Evolutionary conservation across 192 early-diverging fungal genomes (phyloP).

Genomic region (Jimgerdemannia flammicorona): DNA sequence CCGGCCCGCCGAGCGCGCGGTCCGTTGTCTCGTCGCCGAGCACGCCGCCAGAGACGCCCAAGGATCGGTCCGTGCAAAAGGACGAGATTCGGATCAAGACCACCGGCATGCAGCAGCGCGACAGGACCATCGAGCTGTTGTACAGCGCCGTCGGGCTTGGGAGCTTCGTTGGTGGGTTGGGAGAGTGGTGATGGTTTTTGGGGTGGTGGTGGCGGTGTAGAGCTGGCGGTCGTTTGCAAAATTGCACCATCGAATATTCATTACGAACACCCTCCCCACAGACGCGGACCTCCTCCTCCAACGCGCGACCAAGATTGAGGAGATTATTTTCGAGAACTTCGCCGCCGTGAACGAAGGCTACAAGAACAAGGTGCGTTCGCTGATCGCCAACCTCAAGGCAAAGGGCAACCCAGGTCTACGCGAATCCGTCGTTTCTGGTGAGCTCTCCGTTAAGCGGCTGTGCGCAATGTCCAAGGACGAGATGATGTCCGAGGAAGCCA

Average conservation of each 20-base stretch:
- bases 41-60: slow-evolving; percentile 20
- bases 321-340: slow-evolving; percentile 52
- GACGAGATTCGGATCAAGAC: slow-evolving; percentile 51
- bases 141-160: slow-evolving; percentile 70
- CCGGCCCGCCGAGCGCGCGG: slow-evolving; percentile 7
- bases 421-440: slow-evolving; percentile 61
- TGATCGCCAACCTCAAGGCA: slow-evolving; percentile 73
- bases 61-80: slow-evolving; percentile 50
- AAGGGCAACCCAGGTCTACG: slow-evolving; percentile 77
- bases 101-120: slow-evolving; percentile 62
- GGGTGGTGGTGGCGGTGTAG: neutral
- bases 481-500: slow-evolving; percentile 88
- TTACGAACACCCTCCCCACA: slow-evolving; percentile 15
- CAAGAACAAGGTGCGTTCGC: slow-evolving; percentile 69
- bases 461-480: slow-evolving; percentile 80
- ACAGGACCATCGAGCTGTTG: slow-evolving; percentile 78
- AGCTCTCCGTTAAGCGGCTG: slow-evolving; percentile 60
- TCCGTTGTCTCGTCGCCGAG: slow-evolving; percentile 21
- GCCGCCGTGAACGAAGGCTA: slow-evolving; percentile 53
- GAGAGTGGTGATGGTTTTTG: neutral
- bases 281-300: slow-evolving; percentile 49
- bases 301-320: slow-evolving; percentile 60
- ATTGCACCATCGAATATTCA: neutral
- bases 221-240: slow-evolving; percentile 1
- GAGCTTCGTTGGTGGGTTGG: slow-evolving; percentile 45